Evolutionary conservation across 2,329 filamentous ascomycete genomes (phyloP).

Genomic region (Cryphonectria parasitica): DNA sequence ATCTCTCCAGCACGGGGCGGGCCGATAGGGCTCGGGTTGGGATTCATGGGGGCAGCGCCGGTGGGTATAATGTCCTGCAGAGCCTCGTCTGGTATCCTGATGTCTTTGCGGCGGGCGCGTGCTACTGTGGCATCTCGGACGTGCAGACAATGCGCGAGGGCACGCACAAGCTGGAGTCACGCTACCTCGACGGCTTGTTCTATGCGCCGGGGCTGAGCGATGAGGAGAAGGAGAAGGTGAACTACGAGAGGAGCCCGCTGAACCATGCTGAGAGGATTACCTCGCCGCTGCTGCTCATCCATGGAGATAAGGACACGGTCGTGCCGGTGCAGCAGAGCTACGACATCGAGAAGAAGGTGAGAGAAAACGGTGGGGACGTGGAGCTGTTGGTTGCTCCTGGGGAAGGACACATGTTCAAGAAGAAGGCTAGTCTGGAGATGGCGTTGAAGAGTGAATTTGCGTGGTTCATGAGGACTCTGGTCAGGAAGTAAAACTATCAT

Average conservation of each 20-base stretch:
- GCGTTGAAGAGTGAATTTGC: constrained; percentile 50
- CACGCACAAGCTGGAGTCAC: constrained; percentile 61
- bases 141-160: constrained; percentile 48
- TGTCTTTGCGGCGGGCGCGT: constrained; percentile 54
- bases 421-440: constrained; percentile 43
- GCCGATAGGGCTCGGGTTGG: constrained; percentile 47
- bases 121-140: constrained; percentile 55
- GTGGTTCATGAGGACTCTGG: constrained; percentile 50
- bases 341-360: constrained; percentile 53
- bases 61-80: constrained; percentile 58
- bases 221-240: constrained; percentile 46
- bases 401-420: constrained; percentile 55
- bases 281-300: constrained; percentile 58
- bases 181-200: constrained; percentile 53
- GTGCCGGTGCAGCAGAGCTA: constrained; percentile 62
- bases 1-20: constrained; percentile 43
- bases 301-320: constrained; percentile 59
- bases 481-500: constrained; percentile 29
- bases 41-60: constrained; percentile 55
- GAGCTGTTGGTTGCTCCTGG: constrained; percentile 51
- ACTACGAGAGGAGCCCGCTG: constrained; percentile 52
- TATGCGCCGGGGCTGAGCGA: constrained; percentile 40
- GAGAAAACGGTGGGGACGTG: constrained; percentile 46
- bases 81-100: constrained; percentile 50
- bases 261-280: constrained; percentile 52